Evolutionary conservation across 2,329 filamentous ascomycete genomes (phyloP), one percentile per base, ranked within the genome.

Genomic region (Fusarium keratoplasticum): DNA sequence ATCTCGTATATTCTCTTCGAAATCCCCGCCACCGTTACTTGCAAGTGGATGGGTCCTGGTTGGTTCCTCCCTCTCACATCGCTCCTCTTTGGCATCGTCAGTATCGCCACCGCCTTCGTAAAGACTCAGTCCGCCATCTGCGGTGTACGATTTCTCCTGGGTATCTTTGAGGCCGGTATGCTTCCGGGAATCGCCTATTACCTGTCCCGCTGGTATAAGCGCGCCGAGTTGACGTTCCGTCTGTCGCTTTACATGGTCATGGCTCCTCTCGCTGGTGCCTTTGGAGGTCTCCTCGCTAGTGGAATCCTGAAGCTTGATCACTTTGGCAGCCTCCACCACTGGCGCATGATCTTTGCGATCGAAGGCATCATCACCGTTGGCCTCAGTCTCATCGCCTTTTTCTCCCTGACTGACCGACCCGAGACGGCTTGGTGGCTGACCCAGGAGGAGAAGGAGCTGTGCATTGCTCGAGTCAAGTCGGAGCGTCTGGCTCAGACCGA

Each of bases 321-420:
- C 66, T 87, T 93, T 66, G 91, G 90, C 20, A 77, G 83, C 14
- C 82, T 93, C 1, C 83, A 83, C 52, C 81, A 81, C 7, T 94
- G 92, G 92, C 85, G 91, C 13, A 92, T 93, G 91, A 92, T 94
- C 70, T 94, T 94, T 68, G 87, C 87, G 7, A 89, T 94, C 18
- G 92, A 94, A 78, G 92, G 92, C 25, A 89, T 93, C 77, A 88
- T 93, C 76, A 85, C 84, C 4, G 70, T 81, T 68, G 83, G 84
- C 3, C 81, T 93, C 0, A 85, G 87, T 0, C 42, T 93, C 6
- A 83, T 93, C 31, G 80, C 86, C 9, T 93, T 92, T 79, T 69
- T 91, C 72, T 91, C 90, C 0, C 81, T 93, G 22, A 92, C 92
- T 3, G 92, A 94, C 78, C 87, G 91, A 1, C 92, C 92, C 0